Base-by-base conservation (phyloP, 2,329 filamentous ascomycete species). In the Verruconis gallopava region DNA sequence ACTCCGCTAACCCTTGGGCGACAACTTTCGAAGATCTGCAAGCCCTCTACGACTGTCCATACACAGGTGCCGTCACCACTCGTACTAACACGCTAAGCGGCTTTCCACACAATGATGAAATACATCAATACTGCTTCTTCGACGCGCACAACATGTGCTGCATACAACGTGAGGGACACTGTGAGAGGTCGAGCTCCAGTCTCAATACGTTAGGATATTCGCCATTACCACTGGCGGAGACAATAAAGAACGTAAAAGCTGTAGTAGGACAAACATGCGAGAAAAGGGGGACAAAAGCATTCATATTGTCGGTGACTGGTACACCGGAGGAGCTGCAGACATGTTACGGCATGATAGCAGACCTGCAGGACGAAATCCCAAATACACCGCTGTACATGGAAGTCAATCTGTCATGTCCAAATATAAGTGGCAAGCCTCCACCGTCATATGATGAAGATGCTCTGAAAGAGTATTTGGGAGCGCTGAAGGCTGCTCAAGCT, bases 141-240 rank as follows among this genome's bases (percentile, higher is more conserved):
- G 63, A 75, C 38, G 58, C 69, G 0, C 46, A 38, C 13, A 38
- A 18, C 18, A 12, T 37, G 4, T 18, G 35, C 40, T 19, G 30
- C 28, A 14, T 36, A 15, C 37, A 20, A 36, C 19, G 2, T 9
- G 20, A 21, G 14, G 20, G 22, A 12, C 14, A 38, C 13, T 43
- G 33, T 30, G 15, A 15, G 11, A 22, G 19, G n/a, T 28, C 44
- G 4, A 45, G 46, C 20, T 51, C 47, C 14, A 57, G 51, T 38
- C 55, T 86, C 40, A 88, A 89, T 54, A 84, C 74, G 0, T 64
- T 85, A 2, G 83, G 82, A 3, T 89, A 88, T 58, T 82, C 77
- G 47, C 82, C 81, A 0, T 58, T 75, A 13, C 60, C 70, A 0
- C 65, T 88, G 0, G 51, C 62, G 6, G 58, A 62, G 11, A 86